Evolutionary conservation across 306 rosid species (phyloP).

Genomic region (Trifolium subterraneum): DNA sequence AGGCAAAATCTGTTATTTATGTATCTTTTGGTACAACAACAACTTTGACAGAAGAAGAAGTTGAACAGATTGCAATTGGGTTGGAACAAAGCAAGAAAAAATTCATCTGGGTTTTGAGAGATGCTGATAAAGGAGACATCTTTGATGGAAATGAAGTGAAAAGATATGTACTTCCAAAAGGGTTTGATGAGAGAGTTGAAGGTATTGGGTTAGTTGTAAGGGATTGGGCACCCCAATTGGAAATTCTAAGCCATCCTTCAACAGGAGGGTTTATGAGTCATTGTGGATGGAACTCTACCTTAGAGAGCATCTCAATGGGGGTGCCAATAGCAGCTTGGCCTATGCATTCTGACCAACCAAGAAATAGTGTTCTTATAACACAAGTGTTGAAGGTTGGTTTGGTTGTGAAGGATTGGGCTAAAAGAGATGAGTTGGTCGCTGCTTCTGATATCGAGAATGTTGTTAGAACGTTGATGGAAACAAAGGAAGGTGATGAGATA

Average conservation of each 20-base stretch:
- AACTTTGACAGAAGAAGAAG: constrained; percentile 46
- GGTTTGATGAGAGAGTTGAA: constrained; percentile 31
- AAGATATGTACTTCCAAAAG: constrained; percentile 37
- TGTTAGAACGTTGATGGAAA: constrained; percentile 48
- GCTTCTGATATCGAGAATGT: constrained; percentile 45
- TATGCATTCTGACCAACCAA: constrained; percentile 46
- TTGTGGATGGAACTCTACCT: constrained; percentile 44
- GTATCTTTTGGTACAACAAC: constrained; percentile 72
- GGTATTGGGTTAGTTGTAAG: constrained; percentile 29
- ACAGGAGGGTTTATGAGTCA: constrained; percentile 46
- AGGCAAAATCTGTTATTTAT: constrained; percentile 55
- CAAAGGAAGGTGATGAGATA: constrained; percentile 56
- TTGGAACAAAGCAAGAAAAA: constrained; percentile 56
- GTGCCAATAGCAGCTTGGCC: constrained; percentile 49
- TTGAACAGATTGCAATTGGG: constrained; percentile 57
- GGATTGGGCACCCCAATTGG: constrained; percentile 47
- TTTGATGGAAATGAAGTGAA: constrained; percentile 38
- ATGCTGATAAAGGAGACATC: constrained; percentile 56
- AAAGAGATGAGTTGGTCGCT: constrained; percentile 38
- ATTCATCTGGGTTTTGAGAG: constrained; percentile 60
- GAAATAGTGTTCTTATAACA: constrained; percentile 24
- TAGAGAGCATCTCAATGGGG: constrained; percentile 41
- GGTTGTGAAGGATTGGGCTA: constrained; percentile 47
- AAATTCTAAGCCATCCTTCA: constrained; percentile 43
- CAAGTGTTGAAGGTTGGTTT: constrained; percentile 40